Evolutionary conservation across 805 yeast genomes (phyloP), one percentile per base, ranked within the genome.

Genomic region (Osmozyma mogii): DNA sequence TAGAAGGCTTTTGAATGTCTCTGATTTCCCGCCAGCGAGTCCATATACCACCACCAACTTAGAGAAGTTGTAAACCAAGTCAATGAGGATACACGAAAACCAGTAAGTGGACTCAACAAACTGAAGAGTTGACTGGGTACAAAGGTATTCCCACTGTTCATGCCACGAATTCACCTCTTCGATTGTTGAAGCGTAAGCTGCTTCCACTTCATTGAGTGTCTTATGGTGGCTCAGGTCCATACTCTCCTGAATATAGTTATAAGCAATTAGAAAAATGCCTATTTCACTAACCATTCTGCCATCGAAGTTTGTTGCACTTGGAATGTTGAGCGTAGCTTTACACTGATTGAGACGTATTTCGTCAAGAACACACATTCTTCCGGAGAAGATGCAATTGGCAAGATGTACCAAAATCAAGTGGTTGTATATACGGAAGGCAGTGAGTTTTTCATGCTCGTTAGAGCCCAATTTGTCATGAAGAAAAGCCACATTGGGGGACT

Each of bases 201-300:
- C 29, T 5, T 53, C 53, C 15, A 47, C 33, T 5, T 48, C 49
- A 4, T 37, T 31, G 2, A 43, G 9, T 6, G 28, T 10, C 11
- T 27, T 12, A 11, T 25, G 33, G 22, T 30, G 41, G 10, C 4
- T 28, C 40, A 10, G 38, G n/a, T 17, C 33, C 15, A 56, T 38
- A 29, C 43, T 55, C 9, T 46, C 35, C 30, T 76, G 78, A 13
- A 77, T 56, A 48, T 63, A 78, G 33, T 70, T 70, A 52, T 79
- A 79, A 0, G 77, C 61, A 9, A 74, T 63, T 11, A 71, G 49
- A 31, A 78, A 72, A 8, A 80, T 61, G 12, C 76, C 70, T 29
- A 80, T 73, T 50, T 83, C 94, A 23, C 85, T 78, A 6, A 81
- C 78, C 74, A 83, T 79, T 35, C 92, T 56, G n/a, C 83, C 84